Conservation (phyloP, 2,329 filamentous ascomycete species). For the Cryphonectria radicalis region DNA sequence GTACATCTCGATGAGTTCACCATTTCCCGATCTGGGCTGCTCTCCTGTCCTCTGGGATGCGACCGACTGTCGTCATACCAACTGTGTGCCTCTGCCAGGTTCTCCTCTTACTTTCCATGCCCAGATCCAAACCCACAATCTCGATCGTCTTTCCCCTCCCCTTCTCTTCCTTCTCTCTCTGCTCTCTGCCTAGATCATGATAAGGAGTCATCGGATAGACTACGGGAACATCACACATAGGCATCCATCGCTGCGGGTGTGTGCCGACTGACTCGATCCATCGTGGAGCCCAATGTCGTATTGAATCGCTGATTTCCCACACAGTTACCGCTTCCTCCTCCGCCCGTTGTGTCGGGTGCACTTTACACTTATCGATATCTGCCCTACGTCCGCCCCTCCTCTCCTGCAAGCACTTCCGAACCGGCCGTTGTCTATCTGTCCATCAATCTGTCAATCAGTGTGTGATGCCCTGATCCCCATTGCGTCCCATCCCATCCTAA, state of each 20-base stretch:
- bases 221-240: not conserved
- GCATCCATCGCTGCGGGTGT: not conserved
- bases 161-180: not conserved
- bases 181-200: not conserved
- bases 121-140: not conserved
- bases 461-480: not conserved
- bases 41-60: not conserved
- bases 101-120: not conserved
- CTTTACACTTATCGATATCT: conserved; percentile 18
- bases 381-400: not conserved
- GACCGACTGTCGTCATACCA: not conserved
- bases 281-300: conserved; percentile 4
- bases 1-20: conserved; percentile 5
- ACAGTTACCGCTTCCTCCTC: conserved; percentile 7
- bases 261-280: conserved; percentile 2
- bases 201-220: not conserved
- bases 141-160: not conserved
- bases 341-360: conserved; percentile 2
- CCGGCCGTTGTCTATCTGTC: too few relatives aligned
- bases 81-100: not conserved
- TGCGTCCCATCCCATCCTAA: not conserved
- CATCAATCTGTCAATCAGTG: not conserved
- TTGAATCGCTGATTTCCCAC: not conserved
- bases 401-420: not conserved
- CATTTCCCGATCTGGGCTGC: not conserved